Conservation (phyloP, 495 filamentous ascomycete species). For the Lepidopterella palustris region DNA sequence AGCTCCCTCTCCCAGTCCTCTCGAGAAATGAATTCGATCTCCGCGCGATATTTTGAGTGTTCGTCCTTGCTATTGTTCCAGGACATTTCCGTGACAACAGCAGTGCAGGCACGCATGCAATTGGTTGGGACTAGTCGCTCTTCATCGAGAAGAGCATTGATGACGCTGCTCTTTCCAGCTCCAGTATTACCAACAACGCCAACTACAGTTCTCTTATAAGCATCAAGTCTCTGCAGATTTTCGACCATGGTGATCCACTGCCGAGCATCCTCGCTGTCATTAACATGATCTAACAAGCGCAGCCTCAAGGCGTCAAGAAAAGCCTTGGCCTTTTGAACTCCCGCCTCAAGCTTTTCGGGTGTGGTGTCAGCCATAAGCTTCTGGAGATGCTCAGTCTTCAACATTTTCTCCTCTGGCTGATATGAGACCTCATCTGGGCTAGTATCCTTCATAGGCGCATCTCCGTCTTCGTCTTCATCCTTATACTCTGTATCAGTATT, state of each 20-base stretch:
- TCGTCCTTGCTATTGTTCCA: conserved; percentile 49
- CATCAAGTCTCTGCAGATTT: conserved; percentile 37
- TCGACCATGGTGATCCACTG: conserved; percentile 44
- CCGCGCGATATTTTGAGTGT: conserved; percentile 48
- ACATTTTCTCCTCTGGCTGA: neutral
- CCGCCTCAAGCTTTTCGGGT: conserved; percentile 39
- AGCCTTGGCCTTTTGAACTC: conserved; percentile 35
- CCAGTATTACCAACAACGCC: conserved; percentile 36
- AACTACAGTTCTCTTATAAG: conserved; percentile 27
- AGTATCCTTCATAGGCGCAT: conserved; percentile 4
- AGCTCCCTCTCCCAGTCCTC: conserved; percentile 57
- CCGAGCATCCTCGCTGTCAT: conserved; percentile 26
- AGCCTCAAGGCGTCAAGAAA: conserved; percentile 35
- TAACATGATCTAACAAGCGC: conserved; percentile 17
- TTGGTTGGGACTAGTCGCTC: conserved; percentile 48
- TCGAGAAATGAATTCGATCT: conserved; percentile 54
- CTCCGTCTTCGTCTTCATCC: conserved; percentile 3
- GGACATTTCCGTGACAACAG: conserved; percentile 59
- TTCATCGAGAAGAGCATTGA: conserved; percentile 34
- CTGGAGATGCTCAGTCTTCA: conserved; percentile 28
- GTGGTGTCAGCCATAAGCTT: conserved; percentile 28
- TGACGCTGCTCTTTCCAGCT: conserved; percentile 32
- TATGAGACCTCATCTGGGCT: neutral
- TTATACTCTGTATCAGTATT: too few species aligned
- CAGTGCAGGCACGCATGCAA: conserved; percentile 60